These are phyloP conservation scores for Pythium oligandrum DNA, from an alignment of 352 stramenopile genomes.

Conservation along the genomic window DNA sequence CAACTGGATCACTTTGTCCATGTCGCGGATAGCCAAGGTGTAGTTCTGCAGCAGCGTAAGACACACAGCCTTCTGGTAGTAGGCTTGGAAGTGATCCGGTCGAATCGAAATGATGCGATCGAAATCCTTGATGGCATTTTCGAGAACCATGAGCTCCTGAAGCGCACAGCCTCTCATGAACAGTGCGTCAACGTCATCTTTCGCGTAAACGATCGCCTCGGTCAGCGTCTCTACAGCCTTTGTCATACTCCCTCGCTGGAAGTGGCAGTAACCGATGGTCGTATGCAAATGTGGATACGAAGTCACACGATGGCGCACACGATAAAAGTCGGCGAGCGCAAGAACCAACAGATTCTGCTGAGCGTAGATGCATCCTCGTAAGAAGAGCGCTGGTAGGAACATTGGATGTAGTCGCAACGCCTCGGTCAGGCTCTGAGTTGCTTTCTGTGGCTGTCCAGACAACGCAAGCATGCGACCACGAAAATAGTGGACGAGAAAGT, in stretches of 20 bases:
- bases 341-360: constrained; percentile 44
- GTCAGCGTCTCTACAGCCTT: constrained; percentile 47
- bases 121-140: constrained; percentile 40
- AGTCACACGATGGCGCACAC: constrained; percentile 35
- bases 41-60: constrained; percentile 29
- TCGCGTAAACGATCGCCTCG: constrained; percentile 24
- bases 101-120: constrained; percentile 16
- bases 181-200: constrained; percentile 27
- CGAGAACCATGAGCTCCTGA: constrained; percentile 42
- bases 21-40: constrained; percentile 20
- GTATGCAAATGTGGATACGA: constrained; percentile 43
- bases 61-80: constrained; percentile 44
- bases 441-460: constrained; percentile 22
- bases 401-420: constrained; percentile 28
- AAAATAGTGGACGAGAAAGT: constrained; percentile 47
- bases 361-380: constrained; percentile 47
- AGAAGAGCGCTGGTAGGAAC: constrained; percentile 48
- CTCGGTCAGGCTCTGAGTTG: constrained; percentile 25
- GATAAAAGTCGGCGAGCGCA: constrained; percentile 49
- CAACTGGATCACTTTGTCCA: constrained; percentile 20
- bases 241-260: constrained; percentile 25
- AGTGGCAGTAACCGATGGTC: constrained; percentile 54
- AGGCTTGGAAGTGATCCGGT: constrained; percentile 16
- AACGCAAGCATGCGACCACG: constrained; percentile 37
- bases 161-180: constrained; percentile 49